Base-by-base conservation (phyloP, 805 yeast genomes). In the Naumovozyma baii region DNA sequence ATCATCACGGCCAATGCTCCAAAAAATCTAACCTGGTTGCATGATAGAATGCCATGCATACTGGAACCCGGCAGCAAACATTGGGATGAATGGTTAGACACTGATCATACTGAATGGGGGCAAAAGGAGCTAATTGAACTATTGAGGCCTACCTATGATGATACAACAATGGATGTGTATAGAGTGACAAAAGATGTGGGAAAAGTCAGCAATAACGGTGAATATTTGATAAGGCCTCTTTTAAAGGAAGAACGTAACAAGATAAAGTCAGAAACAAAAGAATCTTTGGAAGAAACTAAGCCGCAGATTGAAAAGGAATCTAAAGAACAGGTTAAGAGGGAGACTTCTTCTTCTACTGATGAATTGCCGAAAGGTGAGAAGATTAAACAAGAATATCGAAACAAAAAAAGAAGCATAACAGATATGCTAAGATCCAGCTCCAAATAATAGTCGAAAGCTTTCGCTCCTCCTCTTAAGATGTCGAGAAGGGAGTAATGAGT, bases 1-100 rank as follows among this genome's bases (percentile, higher is more conserved):
- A 75, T 88, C 1, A 68, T 85, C 1, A 88, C 96, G 0, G 81
- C 83, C 0, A 73, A 74, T 1, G 90, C 94, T 0, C 72, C 79
- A 0, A 59, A 68, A 30, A 72, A 72, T 34, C 46, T 87, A 45
- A 59, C 64, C 33, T 80, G 86, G 83, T 58, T 88, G 2, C 96
- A 88, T 55, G 59, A 64, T 1, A 66, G 96, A 18, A 84, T 85
- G 76, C 96, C 96, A 0, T 66, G 82, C 2, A 69, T 85, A 12
- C 40, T 86, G 4, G 69, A 65, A 20, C 83, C 85, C 0, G 77
- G 73, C 0, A 60, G 77, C 0, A 48, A 63, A n/a, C 73, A 69
- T 31, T 77, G 88, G 73, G 55, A 69, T 3, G 50, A 54, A 3
- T 88, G 95, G 95, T 58, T 86, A 28, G 64, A 73, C 39, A 69